These are phyloP conservation scores for Carpinus fangiana DNA, from an alignment of 306 rosid genomes.

Conservation along the genomic window DNA sequence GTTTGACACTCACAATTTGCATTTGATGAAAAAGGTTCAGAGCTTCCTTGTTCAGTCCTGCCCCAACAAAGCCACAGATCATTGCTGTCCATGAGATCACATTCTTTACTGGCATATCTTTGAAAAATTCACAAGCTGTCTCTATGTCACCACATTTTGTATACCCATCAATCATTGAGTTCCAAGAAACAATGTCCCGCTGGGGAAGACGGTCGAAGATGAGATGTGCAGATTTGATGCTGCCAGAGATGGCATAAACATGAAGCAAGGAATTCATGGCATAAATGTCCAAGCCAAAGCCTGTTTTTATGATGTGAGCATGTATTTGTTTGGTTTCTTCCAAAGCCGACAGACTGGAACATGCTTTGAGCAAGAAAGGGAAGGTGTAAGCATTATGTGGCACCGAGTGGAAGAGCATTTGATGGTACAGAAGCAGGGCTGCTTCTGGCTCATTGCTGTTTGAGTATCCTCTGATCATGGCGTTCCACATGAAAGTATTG, in stretches of 20 bases:
- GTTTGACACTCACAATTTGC: conserved; percentile 46
- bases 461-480: conserved; percentile 60
- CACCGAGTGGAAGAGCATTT: conserved; percentile 50
- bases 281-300: conserved; percentile 54
- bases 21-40: conserved; percentile 43
- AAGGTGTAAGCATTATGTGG: conserved; percentile 61
- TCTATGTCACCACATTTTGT: conserved; percentile 40
- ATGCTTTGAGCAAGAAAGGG: conserved; percentile 76
- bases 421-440: conserved; percentile 52
- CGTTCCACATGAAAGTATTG: conserved; percentile 61
- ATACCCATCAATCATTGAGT: conserved; percentile 57
- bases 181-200: conserved; percentile 62
- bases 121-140: conserved; percentile 41
- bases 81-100: conserved; percentile 59
- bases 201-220: conserved; percentile 45
- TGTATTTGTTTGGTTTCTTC: conserved; percentile 61
- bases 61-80: conserved; percentile 50
- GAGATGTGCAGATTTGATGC: conserved; percentile 36
- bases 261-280: conserved; percentile 58
- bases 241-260: conserved; percentile 47
- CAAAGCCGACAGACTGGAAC: conserved; percentile 48
- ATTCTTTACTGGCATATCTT: conserved; percentile 51
- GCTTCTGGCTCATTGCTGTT: conserved; percentile 49
- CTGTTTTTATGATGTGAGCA: conserved; percentile 53
- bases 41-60: conserved; percentile 41